Conservation (phyloP, 176 grass and related monocot genomes). For the Carex scoparia region DNA sequence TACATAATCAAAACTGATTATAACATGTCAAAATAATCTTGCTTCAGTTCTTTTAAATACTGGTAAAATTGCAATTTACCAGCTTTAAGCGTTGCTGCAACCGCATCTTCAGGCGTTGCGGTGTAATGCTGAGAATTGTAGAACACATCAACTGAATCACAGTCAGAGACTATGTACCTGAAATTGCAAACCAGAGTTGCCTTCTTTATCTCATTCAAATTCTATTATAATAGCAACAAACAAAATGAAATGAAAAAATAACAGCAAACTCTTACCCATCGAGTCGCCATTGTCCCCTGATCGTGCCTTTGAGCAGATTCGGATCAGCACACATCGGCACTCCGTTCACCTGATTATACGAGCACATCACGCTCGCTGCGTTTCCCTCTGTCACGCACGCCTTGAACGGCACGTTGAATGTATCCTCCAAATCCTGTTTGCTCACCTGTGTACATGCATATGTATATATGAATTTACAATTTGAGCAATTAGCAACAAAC, state of each 20-base stretch:
- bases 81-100: constrained; percentile 53
- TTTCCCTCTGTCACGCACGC: constrained; percentile 49
- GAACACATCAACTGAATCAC: constrained; percentile 82
- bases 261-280: constrained; percentile 19
- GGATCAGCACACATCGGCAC: constrained; percentile 73
- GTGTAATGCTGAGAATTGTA: constrained; percentile 64
- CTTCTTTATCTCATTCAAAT: no score
- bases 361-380: constrained; percentile 81
- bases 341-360: constrained; percentile 95
- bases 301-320: constrained; percentile 40
- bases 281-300: constrained; percentile 40
- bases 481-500: not conserved
- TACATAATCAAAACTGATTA: not conserved
- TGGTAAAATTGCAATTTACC: constrained; percentile 1
- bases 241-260: no score
- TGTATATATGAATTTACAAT: not conserved
- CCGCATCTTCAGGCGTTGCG: constrained; percentile 55
- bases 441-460: constrained; percentile 22
- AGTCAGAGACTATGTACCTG: constrained; percentile 84
- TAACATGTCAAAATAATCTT: not conserved
- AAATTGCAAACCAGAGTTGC: not conserved
- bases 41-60: no score
- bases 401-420: constrained; percentile 80
- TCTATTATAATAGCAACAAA: no score
- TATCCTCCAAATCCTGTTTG: constrained; percentile 77